A percentile compares a stretch with the other conserved stretches of the same genome.
These are phyloP conservation scores for Cydonia oblonga DNA, from an alignment of 331 rosid species.

Conservation along the genomic window DNA sequence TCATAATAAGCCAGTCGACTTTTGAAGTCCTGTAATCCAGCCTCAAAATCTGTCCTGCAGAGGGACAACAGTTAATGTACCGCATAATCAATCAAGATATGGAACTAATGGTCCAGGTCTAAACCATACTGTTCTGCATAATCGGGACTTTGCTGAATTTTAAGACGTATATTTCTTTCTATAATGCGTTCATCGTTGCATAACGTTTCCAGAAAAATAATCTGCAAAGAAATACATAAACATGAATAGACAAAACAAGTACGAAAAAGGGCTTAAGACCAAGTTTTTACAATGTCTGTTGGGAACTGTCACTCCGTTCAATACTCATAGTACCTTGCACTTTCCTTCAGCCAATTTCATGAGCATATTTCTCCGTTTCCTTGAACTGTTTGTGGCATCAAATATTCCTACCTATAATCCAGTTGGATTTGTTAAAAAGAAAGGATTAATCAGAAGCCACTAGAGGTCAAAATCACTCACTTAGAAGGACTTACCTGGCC, in stretches of 20 bases:
- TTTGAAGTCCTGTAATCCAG: slow-evolving; percentile 83
- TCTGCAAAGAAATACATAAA: slow-evolving; percentile 29
- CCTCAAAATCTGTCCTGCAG: slow-evolving; percentile 91
- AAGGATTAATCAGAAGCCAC: slow-evolving; percentile 8
- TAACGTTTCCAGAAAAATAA: slow-evolving; percentile 90
- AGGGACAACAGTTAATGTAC: slow-evolving; percentile 19
- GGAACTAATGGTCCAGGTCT: slow-evolving; percentile 12
- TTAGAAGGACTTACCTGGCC: slow-evolving; percentile 70
- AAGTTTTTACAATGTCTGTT: slow-evolving; percentile 4
- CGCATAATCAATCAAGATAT: slow-evolving; percentile 6
- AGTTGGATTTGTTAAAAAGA: slow-evolving; percentile 14
- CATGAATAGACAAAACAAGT: slow-evolving; percentile 7
- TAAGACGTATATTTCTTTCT: slow-evolving; percentile 89
- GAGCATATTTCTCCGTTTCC: slow-evolving; percentile 81
- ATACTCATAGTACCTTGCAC: slow-evolving; percentile 68
- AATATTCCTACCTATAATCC: slow-evolving; percentile 83
- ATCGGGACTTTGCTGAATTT: slow-evolving; percentile 97
- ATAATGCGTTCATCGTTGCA: slow-evolving; percentile 89
- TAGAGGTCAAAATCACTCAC: not conserved
- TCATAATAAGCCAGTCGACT: slow-evolving; percentile 71
- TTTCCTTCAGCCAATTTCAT: slow-evolving; percentile 95
- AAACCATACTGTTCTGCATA: slow-evolving; percentile 91
- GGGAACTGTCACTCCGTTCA: slow-evolving; percentile 5
- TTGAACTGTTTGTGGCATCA: slow-evolving; percentile 94
- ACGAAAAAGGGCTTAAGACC: slow-evolving; percentile 5